Base-by-base conservation (phyloP, 2,329 filamentous ascomycete genomes). In the Fusarium sp. region DNA sequence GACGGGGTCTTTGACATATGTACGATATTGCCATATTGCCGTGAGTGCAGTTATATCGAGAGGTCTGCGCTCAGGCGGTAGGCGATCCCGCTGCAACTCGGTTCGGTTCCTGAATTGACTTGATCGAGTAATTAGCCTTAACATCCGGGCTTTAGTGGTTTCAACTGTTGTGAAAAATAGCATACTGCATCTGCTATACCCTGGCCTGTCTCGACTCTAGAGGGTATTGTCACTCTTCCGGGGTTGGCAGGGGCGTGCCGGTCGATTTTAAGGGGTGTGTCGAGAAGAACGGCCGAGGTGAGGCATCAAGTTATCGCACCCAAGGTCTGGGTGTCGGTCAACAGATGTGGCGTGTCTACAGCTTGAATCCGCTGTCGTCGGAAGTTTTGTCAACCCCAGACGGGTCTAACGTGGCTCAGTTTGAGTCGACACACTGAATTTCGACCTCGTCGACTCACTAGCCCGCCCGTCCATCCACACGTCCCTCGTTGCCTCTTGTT, bases 381-480 rank as follows among this genome's bases (percentile, higher is more conserved):
- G 76, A 78, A 74, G 73, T 77, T 77, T 78, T 77, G 75, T 78
- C 73, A 78, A 78, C 76, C 76, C 76, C 76, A 78, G 76, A 78
- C 76, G 62, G 73, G 70, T 64, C 76, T 76, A 78, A 78, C 76
- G 76, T 78, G 76, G 76, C 76, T 71, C 67, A 76, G 76, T 76
- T 72, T 74, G 72, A 75, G 72, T 77, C 73, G 75, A 77, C 69
- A 75, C 69, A 70, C 60, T 72, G 74, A 72, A 69, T 63, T 68
- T 75, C 75, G 63, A 68, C 66, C 58, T 73, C 54, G 69, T 77
- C 76, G 73, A 77, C 76, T 78, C 76, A 78, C 72, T 73, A 72
- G 65, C 67, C 76, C 72, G 75, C 76, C 76, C 73, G 76, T 73
- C 67, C 70, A 73, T 77, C 72, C 70, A 70, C 73, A 71, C 69